Evolutionary conservation across 2,329 filamentous ascomycete genomes (phyloP).

Genomic region (Gaeumannomyces tritici): DNA sequence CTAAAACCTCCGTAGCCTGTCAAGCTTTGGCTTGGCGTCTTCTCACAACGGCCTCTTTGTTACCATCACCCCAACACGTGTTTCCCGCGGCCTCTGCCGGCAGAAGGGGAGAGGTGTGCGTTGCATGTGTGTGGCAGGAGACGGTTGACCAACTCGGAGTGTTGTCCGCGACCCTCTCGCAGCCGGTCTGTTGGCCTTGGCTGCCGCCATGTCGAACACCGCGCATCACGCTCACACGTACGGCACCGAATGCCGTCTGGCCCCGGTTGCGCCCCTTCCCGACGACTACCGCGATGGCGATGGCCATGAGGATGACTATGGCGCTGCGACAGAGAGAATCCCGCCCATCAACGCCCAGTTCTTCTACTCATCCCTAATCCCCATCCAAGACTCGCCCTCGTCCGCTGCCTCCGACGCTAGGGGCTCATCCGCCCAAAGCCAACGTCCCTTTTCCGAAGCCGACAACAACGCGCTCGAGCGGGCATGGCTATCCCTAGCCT

Average conservation of each 20-base stretch:
- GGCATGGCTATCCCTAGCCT: slow-evolving; percentile 59
- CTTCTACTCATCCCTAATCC: slow-evolving; percentile 74
- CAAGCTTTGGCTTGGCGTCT: too few relatives aligned
- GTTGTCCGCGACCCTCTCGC: too few relatives aligned
- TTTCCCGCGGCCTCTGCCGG: too few relatives aligned
- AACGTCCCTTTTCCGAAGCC: slow-evolving; percentile 66
- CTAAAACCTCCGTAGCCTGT: too few relatives aligned
- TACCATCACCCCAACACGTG: too few relatives aligned
- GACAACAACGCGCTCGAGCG: slow-evolving; percentile 75
- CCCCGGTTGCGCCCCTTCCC: slow-evolving; percentile 30
- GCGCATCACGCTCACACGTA: slow-evolving; percentile 38
- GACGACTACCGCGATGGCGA: slow-evolving; percentile 25
- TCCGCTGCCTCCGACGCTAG: slow-evolving; percentile 36
- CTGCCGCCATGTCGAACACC: too few relatives aligned
- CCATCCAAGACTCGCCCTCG: slow-evolving; percentile 78
- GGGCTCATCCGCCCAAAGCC: slow-evolving; percentile 37
- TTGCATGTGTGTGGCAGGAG: too few relatives aligned
- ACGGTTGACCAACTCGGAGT: too few relatives aligned
- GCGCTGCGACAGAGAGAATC: slow-evolving; percentile 16
- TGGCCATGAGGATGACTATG: slow-evolving; percentile 26
- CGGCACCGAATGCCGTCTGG: slow-evolving; percentile 48
- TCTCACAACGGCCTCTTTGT: too few relatives aligned
- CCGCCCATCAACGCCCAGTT: slow-evolving; percentile 62
- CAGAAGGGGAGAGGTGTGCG: too few relatives aligned
- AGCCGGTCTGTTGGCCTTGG: too few relatives aligned